Evolutionary conservation across 306 rosid genomes (phyloP).

Genomic region (Cicer judaicum): DNA sequence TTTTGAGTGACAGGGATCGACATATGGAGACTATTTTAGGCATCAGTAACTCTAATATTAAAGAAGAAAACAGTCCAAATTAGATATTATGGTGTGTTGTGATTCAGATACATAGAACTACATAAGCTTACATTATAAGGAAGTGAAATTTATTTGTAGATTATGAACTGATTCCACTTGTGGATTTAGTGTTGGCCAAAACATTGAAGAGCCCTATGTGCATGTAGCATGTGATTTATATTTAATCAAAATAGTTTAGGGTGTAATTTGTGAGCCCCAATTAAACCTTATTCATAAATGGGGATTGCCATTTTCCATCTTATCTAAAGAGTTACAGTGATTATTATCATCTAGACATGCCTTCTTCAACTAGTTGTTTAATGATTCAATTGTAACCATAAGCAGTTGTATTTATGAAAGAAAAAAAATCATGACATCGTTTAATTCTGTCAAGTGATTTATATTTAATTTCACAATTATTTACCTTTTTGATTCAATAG

Average conservation of each 20-base stretch:
- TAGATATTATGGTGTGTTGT: constrained; percentile 31
- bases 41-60: constrained; percentile 21
- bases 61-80: constrained; percentile 3
- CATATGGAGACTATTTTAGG: constrained; percentile 64
- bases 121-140: constrained; percentile 13
- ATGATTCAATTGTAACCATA: constrained; percentile 30
- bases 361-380: constrained; percentile 35
- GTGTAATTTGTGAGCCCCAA: constrained; percentile 21
- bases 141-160: constrained; percentile 24
- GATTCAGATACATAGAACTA: constrained; percentile 38
- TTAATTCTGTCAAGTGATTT: constrained; percentile 21
- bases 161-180: constrained; percentile 28
- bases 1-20: constrained; percentile 58
- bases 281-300: constrained; percentile 33
- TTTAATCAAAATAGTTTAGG: constrained; percentile 31
- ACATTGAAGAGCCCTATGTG: constrained; percentile 31
- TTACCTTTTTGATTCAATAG: background rate
- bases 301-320: constrained; percentile 22
- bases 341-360: constrained; percentile 27
- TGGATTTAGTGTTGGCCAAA: constrained; percentile 33
- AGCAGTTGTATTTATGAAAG: constrained; percentile 3
- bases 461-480: background rate
- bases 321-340: constrained; percentile 24
- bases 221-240: constrained; percentile 33
- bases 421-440: background rate